Base-by-base conservation (phyloP, 768 basidiomycete species). In the Obba rivulosa region DNA sequence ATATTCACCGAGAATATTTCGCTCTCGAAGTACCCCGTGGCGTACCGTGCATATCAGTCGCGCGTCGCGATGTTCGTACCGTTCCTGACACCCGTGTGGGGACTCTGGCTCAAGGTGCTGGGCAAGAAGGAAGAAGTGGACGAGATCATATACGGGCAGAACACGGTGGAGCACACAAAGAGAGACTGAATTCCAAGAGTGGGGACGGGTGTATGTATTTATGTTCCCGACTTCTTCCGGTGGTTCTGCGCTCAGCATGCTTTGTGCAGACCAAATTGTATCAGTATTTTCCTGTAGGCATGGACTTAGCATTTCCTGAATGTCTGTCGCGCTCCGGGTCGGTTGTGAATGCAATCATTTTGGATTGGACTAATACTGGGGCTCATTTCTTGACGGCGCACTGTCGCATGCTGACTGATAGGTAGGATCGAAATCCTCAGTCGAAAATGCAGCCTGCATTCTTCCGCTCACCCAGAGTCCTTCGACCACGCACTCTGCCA, bases 21-120 rank as follows among this genome's bases (percentile, higher is more conserved):
- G 4, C 55, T 59, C 25, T 64, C 72, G 42, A 96, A 96, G 63
- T 92, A 92, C 60, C 79, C 84, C 2, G 66, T 66, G 14, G 76
- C 70, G 3, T 96, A 95, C 65, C 60, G 61, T 4, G 78, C 81
- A 3, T 96, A 94, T 63, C 81, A 82, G 58, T 61, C 71, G 48
- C 79, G 92, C 18, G 92, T 95, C 3, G 83, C 78, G 11, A 92
- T 92, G 85, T 94, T 95, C 60, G 54, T 70, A 8, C 80, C 81
- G 2, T 43, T 69, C 14, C 48, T 64, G 25, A 82, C 80, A 0
- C 57, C 69, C 1, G 65, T 77, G 25, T 78, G 66, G 62, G 79
- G 70, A 13, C 34, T 63, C 2, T 53, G 71, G 46, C 60, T 80
- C 50, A 54, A 56, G 22, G 48, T 71, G 1, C 64, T 56, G 22